Evolutionary conservation across 2,329 filamentous ascomycete species (phyloP), one percentile per base, ranked within the genome.

Genomic region (Juglanconis sp.): DNA sequence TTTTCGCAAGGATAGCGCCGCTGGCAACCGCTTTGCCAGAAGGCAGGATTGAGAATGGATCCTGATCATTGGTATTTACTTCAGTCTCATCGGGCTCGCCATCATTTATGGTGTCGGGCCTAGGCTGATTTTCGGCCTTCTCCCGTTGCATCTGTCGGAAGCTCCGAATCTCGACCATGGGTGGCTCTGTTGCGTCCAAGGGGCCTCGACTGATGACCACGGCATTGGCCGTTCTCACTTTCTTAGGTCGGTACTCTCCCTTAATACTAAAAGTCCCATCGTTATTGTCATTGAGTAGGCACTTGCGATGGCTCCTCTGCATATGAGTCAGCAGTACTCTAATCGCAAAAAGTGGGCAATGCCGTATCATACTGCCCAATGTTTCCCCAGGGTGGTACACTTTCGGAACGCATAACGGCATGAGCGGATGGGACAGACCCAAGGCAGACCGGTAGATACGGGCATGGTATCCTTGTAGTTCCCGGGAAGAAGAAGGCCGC

Each of bases 371-470:
- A 59, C 57, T 30, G 30, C 42, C 57, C 57, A 59, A 35, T 59
- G 57, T 31, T 35, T 44, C 30, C 17, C 35, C 24, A 59, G 30
- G 17, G 44, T 11, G 6, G 40, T 8, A 1, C 15, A 24, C 34
- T 15, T 54, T 44, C 10, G 34, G 51, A 54, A 59, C 3, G 34
- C 49, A 11, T 24, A 35, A 6, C 31, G 57, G 31, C 57, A 59
- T 17, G 44, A 59, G 5, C 57, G 57, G 35, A 59, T 54, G 5
- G 57, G 57, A 30, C 57, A 59, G 15, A 59, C n/a, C 57, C 57
- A 59, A 32, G 50, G 35, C 9, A 49, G n/a, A 3, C 51, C 42
- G 35, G 42, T 35, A 34, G 8, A 47, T 13, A 8, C 50, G 30
- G n/a, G 13, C 15, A 24, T 49, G 4, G 50, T n/a, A 13, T 17